Evolutionary conservation across 345 rosid genomes (phyloP).

Genomic region (Eucalyptus sp.): DNA sequence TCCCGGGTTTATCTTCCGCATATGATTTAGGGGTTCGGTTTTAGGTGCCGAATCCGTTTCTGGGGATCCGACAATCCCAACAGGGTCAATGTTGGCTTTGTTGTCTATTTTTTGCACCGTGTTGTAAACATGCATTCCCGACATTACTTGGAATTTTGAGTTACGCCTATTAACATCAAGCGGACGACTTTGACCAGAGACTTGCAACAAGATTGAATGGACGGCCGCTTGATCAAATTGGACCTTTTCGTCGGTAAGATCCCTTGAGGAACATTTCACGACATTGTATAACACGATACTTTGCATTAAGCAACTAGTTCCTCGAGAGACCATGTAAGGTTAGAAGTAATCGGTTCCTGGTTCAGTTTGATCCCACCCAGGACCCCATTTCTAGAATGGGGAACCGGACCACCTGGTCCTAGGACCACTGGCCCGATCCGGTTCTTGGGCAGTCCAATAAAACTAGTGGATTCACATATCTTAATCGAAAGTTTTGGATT

Average conservation of each 20-base stretch:
- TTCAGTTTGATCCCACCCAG: too few species aligned
- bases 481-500: too few species aligned
- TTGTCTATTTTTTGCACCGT: neutral
- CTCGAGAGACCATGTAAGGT: neutral
- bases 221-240: neutral
- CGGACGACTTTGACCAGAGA: neutral
- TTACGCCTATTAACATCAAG: neutral
- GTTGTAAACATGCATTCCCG: neutral
- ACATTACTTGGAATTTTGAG: neutral
- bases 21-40: too few species aligned
- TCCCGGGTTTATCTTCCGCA: too few species aligned
- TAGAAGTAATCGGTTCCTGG: too few species aligned
- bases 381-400: too few species aligned
- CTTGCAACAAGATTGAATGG: neutral
- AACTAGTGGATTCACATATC: too few species aligned
- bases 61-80: too few species aligned
- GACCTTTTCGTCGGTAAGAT: neutral
- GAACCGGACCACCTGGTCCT: too few species aligned
- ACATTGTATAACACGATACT: neutral
- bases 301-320: neutral
- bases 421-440: accelerated
- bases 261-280: neutral
- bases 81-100: neutral
- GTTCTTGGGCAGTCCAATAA: too few species aligned
- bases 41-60: too few species aligned